Base-by-base conservation (phyloP, 2,329 filamentous ascomycete species). In the Penicillium sp. region DNA sequence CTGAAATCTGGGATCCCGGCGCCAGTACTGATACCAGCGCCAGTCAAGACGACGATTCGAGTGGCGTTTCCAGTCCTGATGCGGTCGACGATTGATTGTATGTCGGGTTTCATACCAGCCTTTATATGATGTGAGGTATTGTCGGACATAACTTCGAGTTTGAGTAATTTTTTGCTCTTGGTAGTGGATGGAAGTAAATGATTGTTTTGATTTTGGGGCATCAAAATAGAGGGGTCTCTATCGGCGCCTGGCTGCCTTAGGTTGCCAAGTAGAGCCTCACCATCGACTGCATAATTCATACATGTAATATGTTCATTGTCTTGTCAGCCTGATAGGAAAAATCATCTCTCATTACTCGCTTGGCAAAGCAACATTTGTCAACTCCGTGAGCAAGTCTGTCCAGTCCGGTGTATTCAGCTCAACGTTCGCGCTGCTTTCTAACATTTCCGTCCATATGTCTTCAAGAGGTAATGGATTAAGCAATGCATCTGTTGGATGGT, bases 1-100 rank as follows among this genome's bases (percentile, higher is more conserved):
- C 92, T 82, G 73, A 96, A 96, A 74, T 96, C 92, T 60, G 92
- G 92, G 60, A 96, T 90, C 75, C 76, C 76, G 1, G 75, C 77
- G 11, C 77, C 78, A 2, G 72, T 73, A 47, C 68, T 71, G 61
- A 95, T 92, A 42, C 91, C 91, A 5, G 91, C 90, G 52, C 91
- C 91, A 0, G 87, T 50, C n/a, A 70, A 47, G 45, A 63, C 60
- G 43, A 68, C 56, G 13, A 69, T 65, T 8, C 52, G 59, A 5
- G 35, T 64, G 13, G 49, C 54, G 20, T 59, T 26, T 10, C 57
- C 55, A 40, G 35, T 40, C 46, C 61, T 65, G 50, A 66, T 60
- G 13, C 50, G 50, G 24, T 55, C 34, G 32, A 59, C 56, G 18
- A 66, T 53, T 6, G 42, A 34, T 47, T 59, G 32, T 4, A 63